These are phyloP conservation scores for Inosperma sp. DNA, from an alignment of 768 basidiomycete genomes.

Conservation along the genomic window DNA sequence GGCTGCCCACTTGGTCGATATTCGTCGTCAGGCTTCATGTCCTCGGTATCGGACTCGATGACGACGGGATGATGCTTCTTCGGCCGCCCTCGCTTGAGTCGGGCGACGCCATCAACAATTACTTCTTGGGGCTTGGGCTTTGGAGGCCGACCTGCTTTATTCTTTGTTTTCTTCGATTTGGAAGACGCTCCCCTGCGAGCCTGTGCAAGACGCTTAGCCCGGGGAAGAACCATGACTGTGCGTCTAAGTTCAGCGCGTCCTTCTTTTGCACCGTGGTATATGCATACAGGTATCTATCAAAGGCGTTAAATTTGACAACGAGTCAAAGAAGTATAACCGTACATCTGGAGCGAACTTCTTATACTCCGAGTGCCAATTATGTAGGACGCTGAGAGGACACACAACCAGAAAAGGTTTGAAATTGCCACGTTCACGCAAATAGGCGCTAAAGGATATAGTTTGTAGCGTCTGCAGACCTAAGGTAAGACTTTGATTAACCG, in stretches of 20 bases:
- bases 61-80: constrained; percentile 19
- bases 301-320: too few species aligned
- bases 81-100: constrained; percentile 15
- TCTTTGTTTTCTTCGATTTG: constrained; percentile 18
- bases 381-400: constrained; percentile 87
- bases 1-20: constrained; percentile 9
- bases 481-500: not conserved
- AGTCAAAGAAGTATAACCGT: constrained; percentile 19
- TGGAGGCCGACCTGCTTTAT: constrained; percentile 11
- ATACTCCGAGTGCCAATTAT: constrained; percentile 90
- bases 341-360: constrained; percentile 77
- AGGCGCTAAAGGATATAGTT: constrained; percentile 90
- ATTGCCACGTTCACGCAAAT: constrained; percentile 71
- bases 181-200: constrained; percentile 6
- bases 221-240: constrained; percentile 48
- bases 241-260: constrained; percentile 77
- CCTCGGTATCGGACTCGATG: constrained; percentile 21
- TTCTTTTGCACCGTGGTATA: constrained; percentile 84
- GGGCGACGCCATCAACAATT: not conserved
- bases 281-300: constrained; percentile 86
- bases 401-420: constrained; percentile 81
- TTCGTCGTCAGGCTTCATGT: constrained; percentile 8
- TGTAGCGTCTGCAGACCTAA: constrained; percentile 69
- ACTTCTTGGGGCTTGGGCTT: constrained; percentile 13
- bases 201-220: constrained; percentile 18